These are phyloP conservation scores for Beauveria sp. DNA, from an alignment of 2,329 filamentous ascomycete genomes.

Conservation along the genomic window DNA sequence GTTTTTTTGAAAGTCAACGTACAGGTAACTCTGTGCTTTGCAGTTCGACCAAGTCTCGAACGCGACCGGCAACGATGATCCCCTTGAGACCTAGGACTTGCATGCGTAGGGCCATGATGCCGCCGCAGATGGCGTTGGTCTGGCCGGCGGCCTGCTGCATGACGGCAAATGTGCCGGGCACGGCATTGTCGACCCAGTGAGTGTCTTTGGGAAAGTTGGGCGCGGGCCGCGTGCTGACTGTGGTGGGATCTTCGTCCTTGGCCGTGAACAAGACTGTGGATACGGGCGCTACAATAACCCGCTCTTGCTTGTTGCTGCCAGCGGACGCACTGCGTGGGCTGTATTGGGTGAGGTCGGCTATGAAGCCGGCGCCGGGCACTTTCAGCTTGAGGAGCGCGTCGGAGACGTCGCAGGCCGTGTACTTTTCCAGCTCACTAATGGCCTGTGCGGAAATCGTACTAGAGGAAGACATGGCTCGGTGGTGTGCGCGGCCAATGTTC, in stretches of 20 bases:
- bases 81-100: conserved; percentile 51
- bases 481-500: neutral
- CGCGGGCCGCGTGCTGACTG: conserved; percentile 18
- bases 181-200: conserved; percentile 62
- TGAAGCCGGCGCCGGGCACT: conserved; percentile 56
- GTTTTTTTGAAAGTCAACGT: conserved; percentile 21
- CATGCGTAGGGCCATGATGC: conserved; percentile 68
- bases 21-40: conserved; percentile 48
- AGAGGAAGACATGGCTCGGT: conserved; percentile 10
- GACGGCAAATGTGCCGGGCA: conserved; percentile 54
- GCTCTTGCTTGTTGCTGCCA: conserved; percentile 17
- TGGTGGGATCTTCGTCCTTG: conserved; percentile 35
- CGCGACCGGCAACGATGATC: conserved; percentile 60
- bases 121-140: conserved; percentile 65
- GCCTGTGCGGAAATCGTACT: conserved; percentile 15
- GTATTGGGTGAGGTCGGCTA: conserved; percentile 46
- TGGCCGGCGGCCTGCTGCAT: conserved; percentile 59
- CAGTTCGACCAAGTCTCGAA: conserved; percentile 58
- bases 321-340: conserved; percentile 15
- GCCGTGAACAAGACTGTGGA: conserved; percentile 57
- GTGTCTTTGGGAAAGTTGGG: conserved; percentile 48
- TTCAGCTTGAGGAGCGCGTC: conserved; percentile 66
- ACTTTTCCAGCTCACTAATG: conserved; percentile 25
- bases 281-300: conserved; percentile 41
- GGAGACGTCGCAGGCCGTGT: conserved; percentile 53